Evolutionary conservation across 2,329 filamentous ascomycete species (phyloP).

Genomic region (Xylariaceae sp.): DNA sequence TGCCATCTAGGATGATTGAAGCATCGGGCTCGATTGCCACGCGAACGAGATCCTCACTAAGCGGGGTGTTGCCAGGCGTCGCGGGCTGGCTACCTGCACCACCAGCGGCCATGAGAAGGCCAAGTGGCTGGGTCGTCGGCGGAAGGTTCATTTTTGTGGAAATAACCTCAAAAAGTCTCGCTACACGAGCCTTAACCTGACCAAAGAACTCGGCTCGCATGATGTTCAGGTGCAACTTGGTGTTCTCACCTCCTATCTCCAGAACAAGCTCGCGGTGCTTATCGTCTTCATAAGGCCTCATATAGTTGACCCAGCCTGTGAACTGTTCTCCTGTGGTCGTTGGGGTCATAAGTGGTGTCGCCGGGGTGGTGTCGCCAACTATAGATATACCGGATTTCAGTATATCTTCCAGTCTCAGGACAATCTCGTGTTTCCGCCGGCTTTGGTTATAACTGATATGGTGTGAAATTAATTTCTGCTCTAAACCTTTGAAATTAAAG

Average conservation of each 20-base stretch:
- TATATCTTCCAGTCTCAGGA: constrained; percentile 78
- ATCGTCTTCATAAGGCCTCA: constrained; percentile 81
- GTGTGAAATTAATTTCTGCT: constrained; percentile 81
- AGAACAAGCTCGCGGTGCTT: constrained; percentile 69
- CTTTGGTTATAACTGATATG: constrained; percentile 70
- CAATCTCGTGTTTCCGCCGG: constrained; percentile 67
- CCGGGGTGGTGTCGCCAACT: constrained; percentile 38
- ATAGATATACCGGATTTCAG: constrained; percentile 79
- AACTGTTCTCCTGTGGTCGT: constrained; percentile 22
- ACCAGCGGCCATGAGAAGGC: constrained; percentile 63
- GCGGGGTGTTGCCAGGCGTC: constrained; percentile 63
- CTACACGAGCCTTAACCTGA: constrained; percentile 64
- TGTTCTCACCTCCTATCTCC: constrained; percentile 69
- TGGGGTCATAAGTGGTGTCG: neutral
- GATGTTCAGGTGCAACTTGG: constrained; percentile 29
- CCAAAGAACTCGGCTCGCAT: constrained; percentile 71
- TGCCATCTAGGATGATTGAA: constrained; percentile 55
- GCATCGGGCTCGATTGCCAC: constrained; percentile 58
- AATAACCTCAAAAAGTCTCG: constrained; percentile 74
- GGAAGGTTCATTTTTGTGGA: constrained; percentile 73
- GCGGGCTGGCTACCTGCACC: constrained; percentile 57
- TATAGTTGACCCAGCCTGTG: constrained; percentile 66
- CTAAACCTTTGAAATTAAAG: constrained; percentile 86
- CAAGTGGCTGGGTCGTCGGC: constrained; percentile 53
- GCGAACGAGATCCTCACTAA: constrained; percentile 67